phyloP scores from a whole-genome alignment of 2,329 filamentous ascomycete genomes.

The Penicillium oxalicum region DNA sequence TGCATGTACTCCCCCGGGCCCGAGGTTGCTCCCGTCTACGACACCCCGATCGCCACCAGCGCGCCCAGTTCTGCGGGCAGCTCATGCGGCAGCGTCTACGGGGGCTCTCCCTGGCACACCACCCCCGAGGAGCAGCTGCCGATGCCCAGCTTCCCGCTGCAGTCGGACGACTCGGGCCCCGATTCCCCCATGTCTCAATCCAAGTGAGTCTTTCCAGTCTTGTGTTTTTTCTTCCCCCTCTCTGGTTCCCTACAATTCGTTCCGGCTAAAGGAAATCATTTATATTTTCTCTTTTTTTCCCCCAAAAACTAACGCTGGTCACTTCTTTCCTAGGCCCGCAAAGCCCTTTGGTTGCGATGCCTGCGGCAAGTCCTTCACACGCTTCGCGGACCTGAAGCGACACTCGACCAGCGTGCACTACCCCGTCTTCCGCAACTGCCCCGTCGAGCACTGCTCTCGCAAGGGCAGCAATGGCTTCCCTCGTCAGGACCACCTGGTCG shows the following conservation, averaged over 20 bases:
- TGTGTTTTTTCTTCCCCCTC: background rate
- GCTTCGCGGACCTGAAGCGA: conserved; percentile 46
- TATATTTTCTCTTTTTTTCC: too few species aligned
- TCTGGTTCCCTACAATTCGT: background rate
- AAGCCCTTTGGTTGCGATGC: conserved; percentile 31
- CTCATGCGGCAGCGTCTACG: conserved; percentile 15
- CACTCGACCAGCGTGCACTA: conserved; percentile 45
- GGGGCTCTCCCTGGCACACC: conserved; percentile 13
- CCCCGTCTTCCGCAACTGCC: conserved; percentile 41
- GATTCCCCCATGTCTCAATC: conserved; percentile 17
- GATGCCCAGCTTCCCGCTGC: conserved; percentile 13
- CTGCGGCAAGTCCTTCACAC: conserved; percentile 39
- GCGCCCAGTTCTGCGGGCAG: conserved; percentile 18
- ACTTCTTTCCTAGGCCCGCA: conserved; percentile 15
- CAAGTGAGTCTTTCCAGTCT: conserved; percentile 19
- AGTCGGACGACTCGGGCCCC: conserved; percentile 12
- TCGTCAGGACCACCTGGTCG: conserved; percentile 52
- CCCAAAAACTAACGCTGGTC: conserved; percentile 5
- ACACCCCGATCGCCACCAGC: conserved; percentile 22
- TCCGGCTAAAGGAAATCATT: too few species aligned
- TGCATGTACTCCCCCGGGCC: conserved; percentile 13
- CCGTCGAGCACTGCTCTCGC: conserved; percentile 39
- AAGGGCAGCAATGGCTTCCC: conserved; percentile 49
- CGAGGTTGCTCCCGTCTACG: conserved; percentile 15
- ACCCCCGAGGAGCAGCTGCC: conserved; percentile 15